These are phyloP conservation scores for Pseudogymnoascus sp. DNA, from an alignment of 2,329 filamentous ascomycete genomes.

Conservation along the genomic window DNA sequence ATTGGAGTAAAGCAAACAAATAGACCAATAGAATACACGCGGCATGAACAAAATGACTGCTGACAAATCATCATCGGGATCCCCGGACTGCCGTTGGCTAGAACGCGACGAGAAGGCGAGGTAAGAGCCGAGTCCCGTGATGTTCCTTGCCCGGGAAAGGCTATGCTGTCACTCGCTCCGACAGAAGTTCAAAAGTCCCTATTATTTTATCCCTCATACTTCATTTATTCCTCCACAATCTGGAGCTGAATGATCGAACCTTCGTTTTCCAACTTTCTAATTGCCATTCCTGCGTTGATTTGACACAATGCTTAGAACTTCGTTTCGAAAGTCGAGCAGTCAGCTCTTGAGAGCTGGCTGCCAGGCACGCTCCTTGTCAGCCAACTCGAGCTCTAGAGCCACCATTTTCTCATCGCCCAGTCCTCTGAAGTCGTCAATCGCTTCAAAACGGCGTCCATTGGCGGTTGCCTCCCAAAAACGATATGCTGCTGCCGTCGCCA, in stretches of 20 bases:
- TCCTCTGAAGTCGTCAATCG: conserved; percentile 31
- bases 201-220: conserved; percentile 3
- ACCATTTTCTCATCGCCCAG: conserved; percentile 33
- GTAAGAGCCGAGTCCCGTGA: conserved; percentile 4
- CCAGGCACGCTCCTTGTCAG: conserved; percentile 26
- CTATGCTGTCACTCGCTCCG: background rate
- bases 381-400: conserved; percentile 26
- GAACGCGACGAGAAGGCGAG: background rate
- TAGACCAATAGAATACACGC: background rate
- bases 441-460: conserved; percentile 38
- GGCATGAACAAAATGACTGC: background rate
- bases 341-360: conserved; percentile 52
- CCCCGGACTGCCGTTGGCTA: background rate
- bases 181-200: background rate
- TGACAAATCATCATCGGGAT: background rate
- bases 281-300: conserved; percentile 27
- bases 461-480: conserved; percentile 40
- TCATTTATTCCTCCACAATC: conserved; percentile 2
- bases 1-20: background rate
- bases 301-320: conserved; percentile 63
- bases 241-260: conserved; percentile 6
- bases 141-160: background rate
- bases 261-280: conserved; percentile 10
- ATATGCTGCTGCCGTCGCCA: conserved; percentile 47
- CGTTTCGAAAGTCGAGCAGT: conserved; percentile 55